phyloP scores from a whole-genome alignment of 352 stramenopile species.

The Peronospora destructor region DNA sequence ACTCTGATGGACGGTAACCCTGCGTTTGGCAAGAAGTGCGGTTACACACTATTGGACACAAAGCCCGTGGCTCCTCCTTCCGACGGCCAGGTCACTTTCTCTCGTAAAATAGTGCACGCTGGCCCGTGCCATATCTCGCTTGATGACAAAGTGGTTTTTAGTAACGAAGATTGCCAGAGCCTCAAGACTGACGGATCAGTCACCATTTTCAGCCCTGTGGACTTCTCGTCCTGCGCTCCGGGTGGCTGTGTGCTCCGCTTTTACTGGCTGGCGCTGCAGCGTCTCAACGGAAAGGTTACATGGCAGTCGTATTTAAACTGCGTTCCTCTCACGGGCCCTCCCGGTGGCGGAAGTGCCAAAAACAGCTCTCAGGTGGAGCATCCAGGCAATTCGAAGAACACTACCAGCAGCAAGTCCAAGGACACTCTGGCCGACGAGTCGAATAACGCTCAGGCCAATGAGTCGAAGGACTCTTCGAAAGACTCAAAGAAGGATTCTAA shows the following conservation, averaged over 20 bases:
- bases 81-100: slow-evolving; percentile 23
- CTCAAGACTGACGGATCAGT: slow-evolving; percentile 24
- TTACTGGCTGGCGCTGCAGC: slow-evolving; percentile 33
- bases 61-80: slow-evolving; percentile 13
- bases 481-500: no score
- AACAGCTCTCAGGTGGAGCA: no score
- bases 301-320: slow-evolving; percentile 39
- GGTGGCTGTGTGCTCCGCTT: slow-evolving; percentile 31
- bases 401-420: no score
- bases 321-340: slow-evolving; percentile 16
- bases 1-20: slow-evolving; percentile 22
- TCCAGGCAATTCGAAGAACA: no score
- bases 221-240: slow-evolving; percentile 27
- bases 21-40: slow-evolving; percentile 1
- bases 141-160: slow-evolving; percentile 24
- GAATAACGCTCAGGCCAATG: no score
- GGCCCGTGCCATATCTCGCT: slow-evolving; percentile 30
- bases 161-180: slow-evolving; percentile 30
- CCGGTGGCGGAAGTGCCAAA: no score
- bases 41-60: slow-evolving; percentile 25
- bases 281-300: slow-evolving; percentile 4
- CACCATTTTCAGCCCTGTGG: slow-evolving; percentile 29
- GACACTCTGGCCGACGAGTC: no score
- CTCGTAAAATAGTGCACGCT: slow-evolving; percentile 22
- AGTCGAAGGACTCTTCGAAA: no score